Percentiles rank a stretch among this genome's conserved stretches.
Evolutionary conservation across 768 basidiomycete genomes (phyloP).

Genomic region (Hypsizygus marmoreus): DNA sequence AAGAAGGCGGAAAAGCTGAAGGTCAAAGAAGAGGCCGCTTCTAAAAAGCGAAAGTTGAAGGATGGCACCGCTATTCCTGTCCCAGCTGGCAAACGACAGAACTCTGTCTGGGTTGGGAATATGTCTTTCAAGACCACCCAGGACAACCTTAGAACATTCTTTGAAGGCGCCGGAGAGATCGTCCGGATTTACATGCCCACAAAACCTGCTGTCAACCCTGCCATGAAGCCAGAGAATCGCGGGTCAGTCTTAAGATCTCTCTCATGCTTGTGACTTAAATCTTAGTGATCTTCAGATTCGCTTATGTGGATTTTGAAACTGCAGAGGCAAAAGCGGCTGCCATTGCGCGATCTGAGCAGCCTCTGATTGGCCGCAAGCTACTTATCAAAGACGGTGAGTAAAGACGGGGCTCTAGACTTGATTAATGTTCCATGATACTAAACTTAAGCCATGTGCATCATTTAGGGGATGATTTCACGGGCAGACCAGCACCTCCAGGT

Average conservation of each 20-base stretch:
- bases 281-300: slow-evolving; percentile 60
- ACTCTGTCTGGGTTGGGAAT: slow-evolving; percentile 97
- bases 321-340: slow-evolving; percentile 73
- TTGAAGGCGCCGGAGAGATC: slow-evolving; percentile 70
- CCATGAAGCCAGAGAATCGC: slow-evolving; percentile 66
- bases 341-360: slow-evolving; percentile 78
- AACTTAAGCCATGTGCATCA: slow-evolving; percentile 3
- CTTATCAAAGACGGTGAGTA: slow-evolving; percentile 89
- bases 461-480: slow-evolving; percentile 73
- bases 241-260: slow-evolving; percentile 48
- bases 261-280: not conserved
- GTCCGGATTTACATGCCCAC: slow-evolving; percentile 87
- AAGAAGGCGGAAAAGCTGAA: slow-evolving; percentile 45
- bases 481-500: slow-evolving; percentile 56
- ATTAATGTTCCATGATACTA: slow-evolving; percentile 3
- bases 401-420: slow-evolving; percentile 1
- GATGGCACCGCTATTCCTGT: slow-evolving; percentile 35
- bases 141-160: slow-evolving; percentile 70
- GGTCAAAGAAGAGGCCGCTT: slow-evolving; percentile 25
- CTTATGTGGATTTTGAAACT: slow-evolving; percentile 92
- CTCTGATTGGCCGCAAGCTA: slow-evolving; percentile 80
- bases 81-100: slow-evolving; percentile 57
- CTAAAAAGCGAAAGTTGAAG: slow-evolving; percentile 51
- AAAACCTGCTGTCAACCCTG: slow-evolving; percentile 52
- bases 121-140: slow-evolving; percentile 86